Evolutionary conservation across 768 basidiomycete species (phyloP).

Genomic region (Agrocybe pediades): DNA sequence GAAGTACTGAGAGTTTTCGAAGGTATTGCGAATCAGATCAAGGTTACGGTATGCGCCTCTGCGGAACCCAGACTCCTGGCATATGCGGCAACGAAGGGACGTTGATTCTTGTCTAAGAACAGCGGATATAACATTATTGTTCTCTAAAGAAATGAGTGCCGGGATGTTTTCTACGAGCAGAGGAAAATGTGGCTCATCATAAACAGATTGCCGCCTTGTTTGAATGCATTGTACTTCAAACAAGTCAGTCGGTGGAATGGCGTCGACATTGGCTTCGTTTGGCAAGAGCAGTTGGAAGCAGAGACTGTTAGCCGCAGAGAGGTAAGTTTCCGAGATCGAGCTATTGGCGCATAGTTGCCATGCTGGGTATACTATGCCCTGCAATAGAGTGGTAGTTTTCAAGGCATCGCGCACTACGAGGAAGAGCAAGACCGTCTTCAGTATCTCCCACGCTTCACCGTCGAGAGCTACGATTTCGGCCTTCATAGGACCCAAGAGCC

Average conservation of each 20-base stretch:
- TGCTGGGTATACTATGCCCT: constrained; percentile 76
- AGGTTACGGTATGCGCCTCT: constrained; percentile 77
- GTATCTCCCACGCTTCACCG: constrained; percentile 66
- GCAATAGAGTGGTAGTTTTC: constrained; percentile 69
- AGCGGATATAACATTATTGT: constrained; percentile 52
- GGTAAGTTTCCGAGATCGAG: constrained; percentile 46
- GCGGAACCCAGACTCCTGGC: constrained; percentile 67
- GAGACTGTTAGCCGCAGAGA: constrained; percentile 64
- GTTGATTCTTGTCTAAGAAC: constrained; percentile 49
- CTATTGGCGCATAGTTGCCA: constrained; percentile 62
- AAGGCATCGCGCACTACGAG: constrained; percentile 69
- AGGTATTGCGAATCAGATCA: constrained; percentile 67
- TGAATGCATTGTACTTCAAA: constrained; percentile 70
- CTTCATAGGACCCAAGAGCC: constrained; percentile 72
- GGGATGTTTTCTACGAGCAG: constrained; percentile 66
- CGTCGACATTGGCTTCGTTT: constrained; percentile 43
- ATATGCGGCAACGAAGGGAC: constrained; percentile 58
- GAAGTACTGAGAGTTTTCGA: constrained; percentile 61
- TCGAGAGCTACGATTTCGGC: constrained; percentile 61
- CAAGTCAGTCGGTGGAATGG: constrained; percentile 47
- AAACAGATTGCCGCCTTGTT: constrained; percentile 70
- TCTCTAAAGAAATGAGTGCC: constrained; percentile 70
- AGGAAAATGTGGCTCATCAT: constrained; percentile 65
- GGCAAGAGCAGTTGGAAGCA: constrained; percentile 61
- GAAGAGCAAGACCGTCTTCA: constrained; percentile 62